Conservation (phyloP, 1,139 yeast species). For the Pichia sp. region DNA sequence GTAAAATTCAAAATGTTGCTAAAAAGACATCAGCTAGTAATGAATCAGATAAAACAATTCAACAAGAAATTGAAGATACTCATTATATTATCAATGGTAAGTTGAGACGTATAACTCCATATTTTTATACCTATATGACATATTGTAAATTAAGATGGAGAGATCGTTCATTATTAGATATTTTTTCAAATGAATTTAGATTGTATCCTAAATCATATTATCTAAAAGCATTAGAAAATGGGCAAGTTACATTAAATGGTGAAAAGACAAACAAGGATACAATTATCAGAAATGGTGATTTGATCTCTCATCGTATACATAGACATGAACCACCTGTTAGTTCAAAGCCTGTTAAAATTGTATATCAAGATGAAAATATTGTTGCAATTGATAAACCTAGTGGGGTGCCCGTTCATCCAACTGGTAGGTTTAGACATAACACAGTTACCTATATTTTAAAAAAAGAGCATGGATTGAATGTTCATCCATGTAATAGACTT, state of each 20-base stretch:
- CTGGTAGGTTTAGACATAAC: constrained; percentile 85
- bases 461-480: constrained; percentile 54
- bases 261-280: constrained; percentile 59
- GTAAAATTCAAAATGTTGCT: constrained; percentile 42
- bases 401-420: constrained; percentile 94
- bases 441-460: constrained; percentile 78
- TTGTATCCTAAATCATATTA: constrained; percentile 71
- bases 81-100: constrained; percentile 49
- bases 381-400: constrained; percentile 91
- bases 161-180: constrained; percentile 67
- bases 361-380: constrained; percentile 70
- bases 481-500: constrained; percentile 85
- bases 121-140: constrained; percentile 82
- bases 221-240: constrained; percentile 56
- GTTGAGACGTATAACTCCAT: constrained; percentile 73
- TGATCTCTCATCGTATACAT: constrained; percentile 75
- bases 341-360: constrained; percentile 61
- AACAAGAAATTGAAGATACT: constrained; percentile 49
- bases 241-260: constrained; percentile 68
- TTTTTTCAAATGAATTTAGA: constrained; percentile 78
- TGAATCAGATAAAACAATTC: constrained; percentile 41
- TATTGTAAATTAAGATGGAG: constrained; percentile 92
- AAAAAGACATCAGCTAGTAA: constrained; percentile 36
- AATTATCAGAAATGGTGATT: constrained; percentile 73
- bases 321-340: constrained; percentile 90